Base-by-base conservation (phyloP, 352 stramenopile genomes). In the Phytophthora podocarpi region DNA sequence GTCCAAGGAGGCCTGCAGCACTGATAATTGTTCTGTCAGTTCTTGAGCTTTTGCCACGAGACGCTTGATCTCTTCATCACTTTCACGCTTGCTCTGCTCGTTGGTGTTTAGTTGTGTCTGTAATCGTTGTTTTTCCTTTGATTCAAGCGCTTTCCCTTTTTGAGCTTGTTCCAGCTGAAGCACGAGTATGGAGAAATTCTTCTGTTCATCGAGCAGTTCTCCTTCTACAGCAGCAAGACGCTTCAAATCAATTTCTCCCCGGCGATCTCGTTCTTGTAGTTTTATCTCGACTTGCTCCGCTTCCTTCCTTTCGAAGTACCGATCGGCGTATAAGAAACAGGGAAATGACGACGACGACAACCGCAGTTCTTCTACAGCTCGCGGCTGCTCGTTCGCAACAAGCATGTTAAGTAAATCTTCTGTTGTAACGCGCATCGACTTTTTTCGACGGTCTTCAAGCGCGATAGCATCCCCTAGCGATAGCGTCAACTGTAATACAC, bases 161-260 rank as follows among this genome's bases (percentile, higher is more conserved):
- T 83, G 59, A 2, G 63, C 26, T 60, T 78, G 68, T 34, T 91
- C 82, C 12, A 91, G 67, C 36, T 91, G 82, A 28, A 69, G 59
- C 18, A 88, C 81, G 10, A 93, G 53, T 9, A 91, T 58, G 4
- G 76, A 70, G 41, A 90, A 93, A 51, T 89, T 90, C 20, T 60
- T 76, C 36, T 93, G 81, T 30, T 93, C 84, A 0, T 91, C 80
- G 0, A 90, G 35, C 1, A 93, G 58, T 20, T 93, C 80, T 26
- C 74, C 59, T 40, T 91, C 80, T 5, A 91, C 82, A 1, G 78
- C 78, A 24, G 51, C 61, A 12, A 93, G 76, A 13, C 82, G 67
- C 53, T 90, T 87, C 2, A 82, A 45, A 30, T 78, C 74, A 1
- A 82, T 50, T 40, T 76, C 50, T 3, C 45, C 70, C 45, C 76